These are phyloP conservation scores for Onygenales sp. DNA, from an alignment of 2,329 filamentous ascomycete species.

Conservation along the genomic window DNA sequence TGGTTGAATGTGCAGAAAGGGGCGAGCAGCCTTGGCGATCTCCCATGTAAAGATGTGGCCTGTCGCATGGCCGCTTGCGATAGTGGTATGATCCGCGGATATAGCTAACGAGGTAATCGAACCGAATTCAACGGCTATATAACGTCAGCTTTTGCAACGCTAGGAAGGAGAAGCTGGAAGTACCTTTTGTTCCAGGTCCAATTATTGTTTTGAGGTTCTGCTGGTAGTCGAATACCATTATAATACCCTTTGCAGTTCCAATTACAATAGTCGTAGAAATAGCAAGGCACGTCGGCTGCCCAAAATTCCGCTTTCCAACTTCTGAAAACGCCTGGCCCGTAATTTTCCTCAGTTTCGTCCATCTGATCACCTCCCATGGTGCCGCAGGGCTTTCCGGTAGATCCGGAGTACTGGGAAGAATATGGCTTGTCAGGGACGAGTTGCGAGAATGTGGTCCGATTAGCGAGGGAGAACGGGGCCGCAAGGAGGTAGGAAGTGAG, in stretches of 20 bases:
- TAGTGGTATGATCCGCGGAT: constrained; percentile 85
- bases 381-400: constrained; percentile 63
- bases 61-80: constrained; percentile 80
- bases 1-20: constrained; percentile 79
- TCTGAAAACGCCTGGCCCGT: constrained; percentile 88
- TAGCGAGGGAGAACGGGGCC: constrained; percentile 69
- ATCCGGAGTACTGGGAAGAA: constrained; percentile 47
- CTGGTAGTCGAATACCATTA: constrained; percentile 94
- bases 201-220: constrained; percentile 92
- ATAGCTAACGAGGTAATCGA: constrained; percentile 78
- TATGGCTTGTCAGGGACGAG: constrained; percentile 65
- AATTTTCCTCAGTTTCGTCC: constrained; percentile 87
- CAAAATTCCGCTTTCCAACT: constrained; percentile 83
- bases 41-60: constrained; percentile 98
- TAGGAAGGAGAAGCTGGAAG: not conserved
- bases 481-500: constrained; percentile 49
- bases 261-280: constrained; percentile 82
- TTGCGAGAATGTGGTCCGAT: constrained; percentile 68
- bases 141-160: not conserved
- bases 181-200: constrained; percentile 83
- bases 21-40: constrained; percentile 66
- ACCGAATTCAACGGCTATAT: constrained; percentile 75
- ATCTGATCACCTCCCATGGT: constrained; percentile 94
- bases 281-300: constrained; percentile 77
- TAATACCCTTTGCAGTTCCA: constrained; percentile 88